Percentiles rank a stretch among this genome's conserved stretches.
These are phyloP conservation scores for Ceratocystis huliohia DNA, from an alignment of 2,329 filamentous ascomycete genomes.

Conservation along the genomic window DNA sequence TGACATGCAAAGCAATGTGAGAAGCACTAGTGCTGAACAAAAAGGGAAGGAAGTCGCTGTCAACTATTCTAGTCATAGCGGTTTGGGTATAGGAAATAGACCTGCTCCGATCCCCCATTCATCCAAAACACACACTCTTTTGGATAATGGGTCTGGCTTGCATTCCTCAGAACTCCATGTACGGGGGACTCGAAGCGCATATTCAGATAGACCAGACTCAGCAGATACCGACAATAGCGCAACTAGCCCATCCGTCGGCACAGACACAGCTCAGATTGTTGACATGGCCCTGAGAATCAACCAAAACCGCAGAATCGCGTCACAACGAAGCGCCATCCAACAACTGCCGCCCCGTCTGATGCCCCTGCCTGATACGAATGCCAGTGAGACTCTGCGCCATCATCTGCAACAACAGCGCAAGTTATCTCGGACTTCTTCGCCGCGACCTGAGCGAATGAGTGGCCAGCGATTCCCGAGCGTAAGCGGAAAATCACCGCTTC, in stretches of 20 bases:
- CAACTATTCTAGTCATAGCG: neutral
- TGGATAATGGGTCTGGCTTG: neutral
- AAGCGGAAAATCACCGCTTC: constrained; percentile 29
- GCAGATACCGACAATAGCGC: constrained; percentile 22
- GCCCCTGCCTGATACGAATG: constrained; percentile 40
- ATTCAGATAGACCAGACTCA: constrained; percentile 23
- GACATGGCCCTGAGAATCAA: constrained; percentile 83
- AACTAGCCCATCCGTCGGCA: constrained; percentile 4
- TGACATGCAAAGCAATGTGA: constrained; percentile 29
- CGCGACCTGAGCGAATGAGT: constrained; percentile 35
- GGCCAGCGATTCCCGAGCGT: constrained; percentile 31
- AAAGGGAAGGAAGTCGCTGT: constrained; percentile 15
- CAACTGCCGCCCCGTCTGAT: constrained; percentile 39
- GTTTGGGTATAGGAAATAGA: neutral
- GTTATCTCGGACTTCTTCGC: constrained; percentile 48
- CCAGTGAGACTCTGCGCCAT: constrained; percentile 49
- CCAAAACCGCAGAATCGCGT: constrained; percentile 59
- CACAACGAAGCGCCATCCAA: constrained; percentile 42
- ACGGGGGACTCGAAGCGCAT: constrained; percentile 2
- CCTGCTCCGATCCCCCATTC: neutral
- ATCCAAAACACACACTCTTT: neutral
- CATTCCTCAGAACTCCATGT: constrained; percentile 7
- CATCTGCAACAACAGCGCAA: constrained; percentile 61
- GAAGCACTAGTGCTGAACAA: constrained; percentile 20
- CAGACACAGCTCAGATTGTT: constrained; percentile 76